A percentile compares a stretch with the other conserved stretches of the same genome.
Evolutionary conservation across 176 grass and related monocot species (phyloP).

Genomic region (Aegilops sharonensis): DNA sequence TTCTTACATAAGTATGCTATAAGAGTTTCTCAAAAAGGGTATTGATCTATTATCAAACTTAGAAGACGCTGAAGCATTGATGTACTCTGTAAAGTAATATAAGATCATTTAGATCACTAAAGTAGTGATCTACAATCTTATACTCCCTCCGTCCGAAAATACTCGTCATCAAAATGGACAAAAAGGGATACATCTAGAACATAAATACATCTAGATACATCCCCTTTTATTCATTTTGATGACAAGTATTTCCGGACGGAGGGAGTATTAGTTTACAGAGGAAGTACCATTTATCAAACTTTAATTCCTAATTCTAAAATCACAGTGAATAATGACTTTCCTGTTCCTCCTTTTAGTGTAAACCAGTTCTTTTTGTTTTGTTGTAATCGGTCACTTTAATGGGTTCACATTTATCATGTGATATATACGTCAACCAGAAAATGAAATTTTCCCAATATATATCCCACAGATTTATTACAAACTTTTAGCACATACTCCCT

Average conservation of each 20-base stretch:
- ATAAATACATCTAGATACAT: too few species aligned
- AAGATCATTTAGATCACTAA: too few species aligned
- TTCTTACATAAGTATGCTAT: slow-evolving; percentile 7
- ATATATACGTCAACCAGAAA: not conserved
- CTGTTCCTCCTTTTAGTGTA: not conserved
- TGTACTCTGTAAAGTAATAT: too few species aligned
- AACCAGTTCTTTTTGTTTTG: not conserved
- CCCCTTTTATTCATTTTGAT: too few species aligned
- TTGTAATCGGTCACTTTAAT: not conserved
- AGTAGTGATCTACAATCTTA: too few species aligned
- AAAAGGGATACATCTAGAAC: too few species aligned
- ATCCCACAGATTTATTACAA: slow-evolving; percentile 15
- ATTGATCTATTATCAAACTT: not conserved
- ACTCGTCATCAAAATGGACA: too few species aligned
- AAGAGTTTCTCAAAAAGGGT: not conserved
- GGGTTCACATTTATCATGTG: not conserved
- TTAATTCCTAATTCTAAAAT: not conserved
- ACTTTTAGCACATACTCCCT: not conserved
- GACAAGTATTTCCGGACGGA: too few species aligned
- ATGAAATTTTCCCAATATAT: not conserved
- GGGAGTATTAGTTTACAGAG: too few species aligned
- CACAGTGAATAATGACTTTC: not conserved
- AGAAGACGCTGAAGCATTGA: not conserved
- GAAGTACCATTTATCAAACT: not conserved
- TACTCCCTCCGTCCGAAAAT: too few species aligned